These are phyloP conservation scores for Cucurbita pepo DNA, from an alignment of 306 rosid genomes.

Conservation along the genomic window DNA sequence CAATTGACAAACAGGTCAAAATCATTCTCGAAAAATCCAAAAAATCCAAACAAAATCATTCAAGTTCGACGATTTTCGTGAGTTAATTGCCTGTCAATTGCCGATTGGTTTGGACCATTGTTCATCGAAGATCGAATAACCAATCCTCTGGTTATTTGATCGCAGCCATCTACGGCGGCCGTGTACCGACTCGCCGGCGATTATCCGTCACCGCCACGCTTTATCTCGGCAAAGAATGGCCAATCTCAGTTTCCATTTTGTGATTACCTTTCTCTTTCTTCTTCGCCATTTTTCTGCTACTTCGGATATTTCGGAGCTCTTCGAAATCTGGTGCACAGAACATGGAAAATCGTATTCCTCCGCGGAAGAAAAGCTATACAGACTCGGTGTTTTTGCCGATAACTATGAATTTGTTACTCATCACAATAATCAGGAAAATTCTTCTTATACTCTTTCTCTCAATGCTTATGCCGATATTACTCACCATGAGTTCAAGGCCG, in stretches of 20 bases:
- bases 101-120: neutral
- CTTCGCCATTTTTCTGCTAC: conserved; percentile 9
- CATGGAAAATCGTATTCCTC: conserved; percentile 54
- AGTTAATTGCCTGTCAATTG: neutral
- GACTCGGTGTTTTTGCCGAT: conserved; percentile 49
- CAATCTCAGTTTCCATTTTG: neutral
- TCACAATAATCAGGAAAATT: conserved; percentile 38
- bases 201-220: neutral
- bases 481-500: conserved; percentile 61
- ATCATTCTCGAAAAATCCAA: neutral
- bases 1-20: neutral
- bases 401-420: conserved; percentile 38
- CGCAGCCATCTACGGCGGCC: neutral
- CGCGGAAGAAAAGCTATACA: conserved; percentile 31
- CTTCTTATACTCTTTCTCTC: conserved; percentile 47
- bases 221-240: neutral
- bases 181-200: neutral
- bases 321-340: conserved; percentile 51
- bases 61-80: neutral
- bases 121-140: neutral
- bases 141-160: neutral
- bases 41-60: neutral
- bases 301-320: conserved; percentile 30
- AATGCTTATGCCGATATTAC: conserved; percentile 80
- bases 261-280: neutral